Evolutionary conservation across 2,329 filamentous ascomycete genomes (phyloP), one percentile per base, ranked within the genome.

Genomic region (Pseudocercospora fuligena): DNA sequence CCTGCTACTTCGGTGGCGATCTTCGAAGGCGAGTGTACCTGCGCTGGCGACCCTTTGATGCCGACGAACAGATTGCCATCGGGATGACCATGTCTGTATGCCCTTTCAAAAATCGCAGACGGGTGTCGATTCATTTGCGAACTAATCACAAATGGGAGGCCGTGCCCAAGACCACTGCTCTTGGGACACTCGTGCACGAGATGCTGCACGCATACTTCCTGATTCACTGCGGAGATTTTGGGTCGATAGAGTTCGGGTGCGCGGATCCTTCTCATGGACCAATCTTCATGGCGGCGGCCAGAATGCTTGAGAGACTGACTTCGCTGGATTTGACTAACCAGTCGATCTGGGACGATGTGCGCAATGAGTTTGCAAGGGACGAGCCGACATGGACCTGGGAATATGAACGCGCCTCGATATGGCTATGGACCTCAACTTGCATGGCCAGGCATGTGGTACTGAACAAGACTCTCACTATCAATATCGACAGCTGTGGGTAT

Each of bases 171-270:
- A 47, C 43, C 11, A 11, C 16, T 14, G 49, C 51, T 3, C n/a
- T 66, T 3, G 63, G 43, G 9, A 47, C 36, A 8, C 25, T 66
- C 36, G 56, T 66, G 36, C 63, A 68, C 60, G 59, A 66, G 51
- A 68, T 66, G 66, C 29, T 63, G 27, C 66, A 68, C n/a, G 63
- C 63, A 2, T 66, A 61, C 29, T 66, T 60, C 56, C 21, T 60
- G 33, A 40, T 66, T 23, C 25, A 64, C n/a, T 62, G 64, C 25
- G 65, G 65, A 3, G 51, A n/a, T 2, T 4, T 25, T 8, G 49
- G 21, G 25, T 14, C 21, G 16, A 3, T n/a, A 8, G 51, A 54
- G 11, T n/a, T 16, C 12, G 51, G 46, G 5, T 23, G 27, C 5
- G 14, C 5, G 14, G 46, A 61, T n/a, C 40, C 43, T 23, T 2